These are phyloP conservation scores for Aspergillus diversus DNA, from an alignment of 495 filamentous ascomycete species.

Conservation along the genomic window DNA sequence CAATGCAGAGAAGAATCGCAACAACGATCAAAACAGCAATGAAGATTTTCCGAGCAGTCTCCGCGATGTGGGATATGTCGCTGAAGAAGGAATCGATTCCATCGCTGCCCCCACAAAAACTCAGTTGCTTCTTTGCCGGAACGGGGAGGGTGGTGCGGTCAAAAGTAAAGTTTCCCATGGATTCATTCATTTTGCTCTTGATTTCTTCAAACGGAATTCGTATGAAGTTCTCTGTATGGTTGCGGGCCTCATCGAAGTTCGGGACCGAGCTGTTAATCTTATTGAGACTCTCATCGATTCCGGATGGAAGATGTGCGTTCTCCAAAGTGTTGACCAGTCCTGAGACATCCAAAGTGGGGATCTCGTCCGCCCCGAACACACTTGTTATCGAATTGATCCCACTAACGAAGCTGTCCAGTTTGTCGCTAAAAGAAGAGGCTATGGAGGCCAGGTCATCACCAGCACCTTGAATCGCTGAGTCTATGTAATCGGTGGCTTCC, in stretches of 20 bases:
- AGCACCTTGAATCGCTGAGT: slow-evolving; percentile 68
- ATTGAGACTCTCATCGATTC: slow-evolving; percentile 64
- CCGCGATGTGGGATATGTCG: slow-evolving; percentile 60
- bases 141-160: slow-evolving; percentile 76
- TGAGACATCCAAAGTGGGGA: slow-evolving; percentile 63
- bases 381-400: slow-evolving; percentile 43
- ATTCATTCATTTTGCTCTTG: slow-evolving; percentile 68
- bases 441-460: slow-evolving; percentile 62
- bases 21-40: slow-evolving; percentile 69
- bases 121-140: slow-evolving; percentile 76
- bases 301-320: slow-evolving; percentile 65
- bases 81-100: slow-evolving; percentile 88
- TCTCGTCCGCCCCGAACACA: slow-evolving; percentile 28
- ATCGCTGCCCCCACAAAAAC: slow-evolving; percentile 85
- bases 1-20: slow-evolving; percentile 72
- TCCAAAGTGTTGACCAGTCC: slow-evolving; percentile 64
- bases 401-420: slow-evolving; percentile 60
- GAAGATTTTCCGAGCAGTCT: slow-evolving; percentile 70
- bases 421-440: slow-evolving; percentile 59
- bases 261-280: slow-evolving; percentile 77
- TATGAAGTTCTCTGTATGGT: slow-evolving; percentile 72
- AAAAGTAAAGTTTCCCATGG: slow-evolving; percentile 72
- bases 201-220: slow-evolving; percentile 76
- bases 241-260: slow-evolving; percentile 79
- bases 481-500: slow-evolving; percentile 72